Evolutionary conservation across 495 filamentous ascomycete species (phyloP), one percentile per base, ranked within the genome.

Genomic region (Amniculicola lignicola): DNA sequence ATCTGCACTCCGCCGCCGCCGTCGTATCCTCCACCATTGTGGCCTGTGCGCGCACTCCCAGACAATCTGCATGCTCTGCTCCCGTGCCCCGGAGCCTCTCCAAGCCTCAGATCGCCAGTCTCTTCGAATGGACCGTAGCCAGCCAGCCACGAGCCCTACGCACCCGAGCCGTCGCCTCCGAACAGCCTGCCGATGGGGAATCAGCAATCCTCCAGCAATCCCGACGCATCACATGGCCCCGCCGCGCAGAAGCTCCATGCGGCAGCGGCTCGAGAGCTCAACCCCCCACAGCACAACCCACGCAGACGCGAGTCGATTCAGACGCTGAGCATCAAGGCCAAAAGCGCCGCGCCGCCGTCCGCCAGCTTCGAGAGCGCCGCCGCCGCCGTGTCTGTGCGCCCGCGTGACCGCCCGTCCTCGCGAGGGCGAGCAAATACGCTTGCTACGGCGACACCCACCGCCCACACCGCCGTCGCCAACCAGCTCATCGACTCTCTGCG

Each of bases 261-360:
- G n/a, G n/a, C n/a, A n/a, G 19, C 33, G 22, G 27, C 16, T 6
- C n/a, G 23, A 35, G 16, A 39, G 33, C 18, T 50, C 33, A 12
- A 37, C 35, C 21, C 28, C 11, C 22, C 4, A 23, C 39, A 12
- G 25, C 10, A 3, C 16, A 29, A 25, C 37, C 65, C 70, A 25
- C 65, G 62, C n/a, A 63, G 64, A 18, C 61, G 64, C 43, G 67
- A 68, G 45, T 60, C 37, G 21, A 64, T 68, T 33, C 66, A 66
- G 43, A 60, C 54, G 12, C 64, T 67, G 44, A 46, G 25, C 38
- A 9, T 33, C 33, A 60, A 54, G 27, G 58, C 49, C 36, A 71
- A 71, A 39, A 63, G 58, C 7, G 58, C 67, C 51, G 70, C 67
- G 21, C 65, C 63, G 21, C 69, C 70, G 9, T 61, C 65, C 10